Conservation (phyloP, 805 yeast species). For the Blastobotrys robertii region DNA sequence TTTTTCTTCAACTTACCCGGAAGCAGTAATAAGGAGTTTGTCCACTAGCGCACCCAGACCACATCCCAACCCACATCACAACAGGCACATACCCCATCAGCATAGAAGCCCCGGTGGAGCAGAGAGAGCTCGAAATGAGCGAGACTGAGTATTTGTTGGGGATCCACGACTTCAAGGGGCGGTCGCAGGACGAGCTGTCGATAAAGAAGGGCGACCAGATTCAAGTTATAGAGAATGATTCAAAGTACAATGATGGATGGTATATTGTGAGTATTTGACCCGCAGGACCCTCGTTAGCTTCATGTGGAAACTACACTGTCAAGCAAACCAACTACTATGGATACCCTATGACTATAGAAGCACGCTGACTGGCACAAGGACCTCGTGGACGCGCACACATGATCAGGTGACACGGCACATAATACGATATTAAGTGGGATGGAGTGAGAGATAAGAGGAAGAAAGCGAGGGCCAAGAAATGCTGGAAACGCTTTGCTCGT, state of each 20-base stretch:
- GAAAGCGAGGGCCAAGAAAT: no score
- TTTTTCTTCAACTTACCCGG: no score
- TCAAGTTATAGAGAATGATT: conserved; percentile 85
- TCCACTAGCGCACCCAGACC: no score
- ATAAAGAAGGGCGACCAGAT: conserved; percentile 75
- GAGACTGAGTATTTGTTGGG: conserved; percentile 14
- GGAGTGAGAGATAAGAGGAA: neutral
- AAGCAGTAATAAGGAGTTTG: no score
- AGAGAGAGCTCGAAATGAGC: neutral
- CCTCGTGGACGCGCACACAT: no score
- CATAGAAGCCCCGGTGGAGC: neutral
- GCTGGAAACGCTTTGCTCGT: neutral
- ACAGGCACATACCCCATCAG: no score
- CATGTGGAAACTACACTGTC: no score
- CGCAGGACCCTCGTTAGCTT: conserved; percentile 10
- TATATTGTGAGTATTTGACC: conserved; percentile 38
- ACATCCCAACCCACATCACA: no score
- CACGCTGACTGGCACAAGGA: no score
- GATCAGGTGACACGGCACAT: no score
- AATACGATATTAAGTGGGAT: neutral
- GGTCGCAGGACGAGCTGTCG: conserved; percentile 83
- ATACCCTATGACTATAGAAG: neutral
- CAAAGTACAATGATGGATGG: conserved; percentile 96
- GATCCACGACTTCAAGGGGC: conserved; percentile 76
- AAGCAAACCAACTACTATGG: no score